A percentile compares a stretch with the other conserved stretches of the same genome.
phyloP scores from a whole-genome alignment of 192 early-diverging fungal genomes.

The Linnemannia hyalina region DNA sequence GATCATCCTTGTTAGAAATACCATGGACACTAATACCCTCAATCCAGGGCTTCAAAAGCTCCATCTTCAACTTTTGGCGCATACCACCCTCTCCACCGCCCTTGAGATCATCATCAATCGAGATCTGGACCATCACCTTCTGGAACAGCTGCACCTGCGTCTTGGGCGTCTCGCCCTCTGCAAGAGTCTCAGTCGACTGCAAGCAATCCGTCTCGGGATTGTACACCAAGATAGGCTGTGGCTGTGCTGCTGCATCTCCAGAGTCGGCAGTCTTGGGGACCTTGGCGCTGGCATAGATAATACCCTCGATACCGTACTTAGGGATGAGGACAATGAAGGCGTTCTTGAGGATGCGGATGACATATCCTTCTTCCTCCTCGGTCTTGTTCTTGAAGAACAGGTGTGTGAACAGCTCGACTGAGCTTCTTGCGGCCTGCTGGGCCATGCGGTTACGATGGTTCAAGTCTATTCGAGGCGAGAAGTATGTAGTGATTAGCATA shows the following conservation, averaged over 20 bases:
- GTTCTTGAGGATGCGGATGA: slow-evolving; percentile 94
- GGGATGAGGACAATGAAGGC: slow-evolving; percentile 95
- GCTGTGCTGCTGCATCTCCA: slow-evolving; percentile 17
- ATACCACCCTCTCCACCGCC: slow-evolving; percentile 67
- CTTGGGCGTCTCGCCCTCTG: slow-evolving; percentile 50
- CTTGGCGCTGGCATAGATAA: slow-evolving; percentile 79
- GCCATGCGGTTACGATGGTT: slow-evolving; percentile 97
- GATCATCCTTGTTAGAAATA: slow-evolving; percentile 36
- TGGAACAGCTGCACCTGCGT: slow-evolving; percentile 80
- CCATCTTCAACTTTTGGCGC: slow-evolving; percentile 75
- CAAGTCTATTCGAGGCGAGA: slow-evolving; percentile 61
- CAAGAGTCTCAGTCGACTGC: slow-evolving; percentile 38
- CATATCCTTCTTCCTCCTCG: slow-evolving; percentile 88
- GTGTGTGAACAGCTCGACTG: slow-evolving; percentile 97
- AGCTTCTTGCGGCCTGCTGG: slow-evolving; percentile 93
- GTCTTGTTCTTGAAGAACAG: slow-evolving; percentile 96
- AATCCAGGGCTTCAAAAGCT: slow-evolving; percentile 64
- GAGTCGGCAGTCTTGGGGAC: slow-evolving; percentile 21
- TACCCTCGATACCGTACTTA: slow-evolving; percentile 91
- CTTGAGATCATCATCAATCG: slow-evolving; percentile 64
- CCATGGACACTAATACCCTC: slow-evolving; percentile 65
- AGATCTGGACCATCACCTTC: slow-evolving; percentile 83
- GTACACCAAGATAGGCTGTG: slow-evolving; percentile 50
- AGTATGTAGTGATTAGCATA: neutral
- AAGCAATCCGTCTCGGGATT: slow-evolving; percentile 60